These are phyloP conservation scores for Paramecium sexaurelia DNA, from an alignment of 73 alveolate genomes.

Conservation along the genomic window DNA sequence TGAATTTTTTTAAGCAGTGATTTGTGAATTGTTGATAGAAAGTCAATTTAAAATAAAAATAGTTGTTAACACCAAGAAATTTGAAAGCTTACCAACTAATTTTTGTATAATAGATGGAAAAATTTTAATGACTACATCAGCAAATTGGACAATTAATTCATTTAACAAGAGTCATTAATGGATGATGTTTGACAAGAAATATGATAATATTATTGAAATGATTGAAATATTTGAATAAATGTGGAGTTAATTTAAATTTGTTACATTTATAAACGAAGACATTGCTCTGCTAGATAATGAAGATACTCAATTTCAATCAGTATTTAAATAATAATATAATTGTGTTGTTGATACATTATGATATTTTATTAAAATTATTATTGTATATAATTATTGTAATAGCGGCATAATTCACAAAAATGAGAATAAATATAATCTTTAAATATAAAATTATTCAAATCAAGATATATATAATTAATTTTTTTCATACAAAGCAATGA, in stretches of 20 bases:
- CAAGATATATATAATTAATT: not conserved
- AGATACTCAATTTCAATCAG: not conserved
- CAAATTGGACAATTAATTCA: not conserved
- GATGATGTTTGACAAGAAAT: not conserved
- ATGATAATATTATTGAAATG: slow-evolving; percentile 7
- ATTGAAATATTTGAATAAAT: not conserved
- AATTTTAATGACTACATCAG: not conserved
- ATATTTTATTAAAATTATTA: not conserved
- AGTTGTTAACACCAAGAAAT: not conserved
- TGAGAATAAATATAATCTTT: not conserved
- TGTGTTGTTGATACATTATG: not conserved
- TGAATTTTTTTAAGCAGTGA: not conserved
- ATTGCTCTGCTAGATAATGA: not conserved
- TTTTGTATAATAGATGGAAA: slow-evolving; percentile 7
- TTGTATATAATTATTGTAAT: not conserved
- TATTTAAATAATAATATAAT: not conserved
- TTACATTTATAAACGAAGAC: not conserved
- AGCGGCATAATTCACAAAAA: too few species aligned
- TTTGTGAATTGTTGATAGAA: slow-evolving; percentile 7
- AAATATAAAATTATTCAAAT: not conserved
- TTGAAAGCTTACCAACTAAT: not conserved
- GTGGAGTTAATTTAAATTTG: slow-evolving; percentile 20
- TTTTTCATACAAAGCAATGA: not conserved
- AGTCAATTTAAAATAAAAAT: not conserved
- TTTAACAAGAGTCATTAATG: not conserved